These are phyloP conservation scores for Solanum tacnaense DNA, from an alignment of 257 asterid species.

Conservation along the genomic window DNA sequence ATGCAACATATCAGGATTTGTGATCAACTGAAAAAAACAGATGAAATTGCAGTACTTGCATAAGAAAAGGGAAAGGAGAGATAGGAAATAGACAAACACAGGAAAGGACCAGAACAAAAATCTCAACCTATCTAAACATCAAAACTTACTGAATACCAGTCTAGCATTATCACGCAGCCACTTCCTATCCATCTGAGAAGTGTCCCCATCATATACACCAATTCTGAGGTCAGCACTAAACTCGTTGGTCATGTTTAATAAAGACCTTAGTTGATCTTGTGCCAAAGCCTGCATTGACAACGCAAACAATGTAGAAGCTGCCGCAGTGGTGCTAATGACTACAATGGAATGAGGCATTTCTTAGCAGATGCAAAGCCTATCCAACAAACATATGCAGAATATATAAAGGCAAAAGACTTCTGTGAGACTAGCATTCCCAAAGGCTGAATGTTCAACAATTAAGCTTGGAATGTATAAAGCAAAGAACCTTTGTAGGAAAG, in stretches of 20 bases:
- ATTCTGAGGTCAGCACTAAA: slow-evolving; percentile 52
- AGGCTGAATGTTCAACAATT: background rate
- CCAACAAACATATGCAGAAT: background rate
- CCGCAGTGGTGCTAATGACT: background rate
- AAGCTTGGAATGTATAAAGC: background rate
- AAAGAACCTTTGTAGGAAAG: slow-evolving; percentile 84
- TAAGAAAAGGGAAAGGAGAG: background rate
- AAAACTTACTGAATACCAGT: slow-evolving; percentile 45
- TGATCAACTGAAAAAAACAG: slow-evolving; percentile 59
- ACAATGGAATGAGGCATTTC: slow-evolving; percentile 5
- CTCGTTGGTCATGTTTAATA: slow-evolving; percentile 45
- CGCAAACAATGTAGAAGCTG: slow-evolving; percentile 10
- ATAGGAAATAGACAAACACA: background rate
- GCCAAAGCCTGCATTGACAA: slow-evolving; percentile 71
- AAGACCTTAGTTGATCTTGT: slow-evolving; percentile 87
- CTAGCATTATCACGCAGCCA: slow-evolving; percentile 88
- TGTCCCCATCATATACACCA: slow-evolving; percentile 95
- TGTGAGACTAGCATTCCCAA: background rate
- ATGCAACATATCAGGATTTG: slow-evolving; percentile 97
- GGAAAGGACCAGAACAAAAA: background rate
- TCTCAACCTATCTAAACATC: slow-evolving; percentile 3
- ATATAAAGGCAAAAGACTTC: background rate
- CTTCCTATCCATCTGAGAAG: slow-evolving; percentile 68
- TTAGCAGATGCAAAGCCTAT: background rate
- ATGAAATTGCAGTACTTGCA: slow-evolving; percentile 13